These are phyloP conservation scores for Kernera saxatilis DNA, from an alignment of 345 rosid species.

Conservation along the genomic window DNA sequence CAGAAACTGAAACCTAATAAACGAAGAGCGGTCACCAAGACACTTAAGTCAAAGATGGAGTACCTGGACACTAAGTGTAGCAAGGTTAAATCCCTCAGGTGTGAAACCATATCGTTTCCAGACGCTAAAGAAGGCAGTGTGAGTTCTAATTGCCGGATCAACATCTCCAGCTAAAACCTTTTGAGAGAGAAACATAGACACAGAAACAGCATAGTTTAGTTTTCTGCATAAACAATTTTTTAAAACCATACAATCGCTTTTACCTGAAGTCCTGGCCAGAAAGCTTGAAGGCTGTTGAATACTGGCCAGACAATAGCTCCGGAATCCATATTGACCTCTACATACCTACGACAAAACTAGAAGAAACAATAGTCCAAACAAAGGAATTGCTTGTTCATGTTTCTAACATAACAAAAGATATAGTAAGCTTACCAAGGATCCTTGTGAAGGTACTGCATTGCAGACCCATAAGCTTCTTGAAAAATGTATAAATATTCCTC, in stretches of 20 bases:
- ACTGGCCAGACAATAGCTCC: conserved; percentile 95
- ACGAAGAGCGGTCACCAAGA: not conserved
- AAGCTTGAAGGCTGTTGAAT: conserved; percentile 97
- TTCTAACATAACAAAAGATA: conserved; percentile 16
- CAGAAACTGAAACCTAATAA: not conserved
- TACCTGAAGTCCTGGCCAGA: conserved; percentile 99
- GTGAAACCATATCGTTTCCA: conserved; percentile 97
- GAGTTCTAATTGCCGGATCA: conserved; percentile 95
- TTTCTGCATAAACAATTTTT: not conserved
- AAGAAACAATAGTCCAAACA: conserved; percentile 20
- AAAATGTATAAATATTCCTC: conserved; percentile 89
- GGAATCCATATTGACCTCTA: conserved; percentile 99
- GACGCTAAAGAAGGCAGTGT: conserved; percentile 89
- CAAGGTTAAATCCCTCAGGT: conserved; percentile 96
- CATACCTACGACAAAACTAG: conserved; percentile 59
- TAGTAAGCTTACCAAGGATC: conserved; percentile 87
- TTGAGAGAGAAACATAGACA: conserved; percentile 20
- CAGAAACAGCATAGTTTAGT: not conserved
- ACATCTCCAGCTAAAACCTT: conserved; percentile 97
- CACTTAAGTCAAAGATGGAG: not conserved
- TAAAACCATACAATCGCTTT: not conserved
- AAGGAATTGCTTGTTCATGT: conserved; percentile 26
- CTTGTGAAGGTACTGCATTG: conserved; percentile 79
- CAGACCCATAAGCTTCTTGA: conserved; percentile 92
- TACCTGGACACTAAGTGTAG: conserved; percentile 51